Base-by-base conservation (phyloP, 495 filamentous ascomycete genomes). In the Penicillium pancosmium region DNA sequence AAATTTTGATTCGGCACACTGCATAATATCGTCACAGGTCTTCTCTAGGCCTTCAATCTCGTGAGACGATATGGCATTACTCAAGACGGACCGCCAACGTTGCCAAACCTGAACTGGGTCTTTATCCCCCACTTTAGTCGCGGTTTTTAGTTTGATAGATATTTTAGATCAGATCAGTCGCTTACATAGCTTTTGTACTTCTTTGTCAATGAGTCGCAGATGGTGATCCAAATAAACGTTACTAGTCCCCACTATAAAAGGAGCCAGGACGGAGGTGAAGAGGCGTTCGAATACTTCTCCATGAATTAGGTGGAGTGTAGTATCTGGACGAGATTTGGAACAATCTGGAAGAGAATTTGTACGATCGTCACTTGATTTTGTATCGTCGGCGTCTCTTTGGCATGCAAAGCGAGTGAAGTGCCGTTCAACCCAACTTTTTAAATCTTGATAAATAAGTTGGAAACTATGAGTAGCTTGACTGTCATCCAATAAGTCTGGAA, bases 31-130 rank as follows among this genome's bases (percentile, higher is more conserved):
- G 34, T 56, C 6, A 12, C 56, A 47, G 5, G 35, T 44, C 0
- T 2, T 49, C 12, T 55, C 36, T 8, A 57, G 21, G 5, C 31
- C 23, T 10, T 18, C 2, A 11, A 51, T 41, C 36, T 23, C 47
- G 48, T 49, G 48, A 15, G 35, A 34, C 34, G 49, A 43, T 1
- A 35, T 23, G 12, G 50, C 59, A 11, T 13, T 50, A 27, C 65
- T 68, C 12, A 55, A 62, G 3, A 58, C 36, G 12, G 49, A 44
- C 13, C 62, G 58, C 65, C 62, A 68, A 19, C 55, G 43, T 33
- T 60, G 57, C 48, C 61, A 53, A 5, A 57, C 31, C 15, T 56
- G 18, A 10, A 21, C 38, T 6, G 56, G 56, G 21, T 15, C 65
- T 68, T 35, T 9, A 25, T 21, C 38, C 4, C 1, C 23, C 13